Conservation (phyloP, 176 grass and related monocot genomes). For the Alopecurus myosuroides region DNA sequence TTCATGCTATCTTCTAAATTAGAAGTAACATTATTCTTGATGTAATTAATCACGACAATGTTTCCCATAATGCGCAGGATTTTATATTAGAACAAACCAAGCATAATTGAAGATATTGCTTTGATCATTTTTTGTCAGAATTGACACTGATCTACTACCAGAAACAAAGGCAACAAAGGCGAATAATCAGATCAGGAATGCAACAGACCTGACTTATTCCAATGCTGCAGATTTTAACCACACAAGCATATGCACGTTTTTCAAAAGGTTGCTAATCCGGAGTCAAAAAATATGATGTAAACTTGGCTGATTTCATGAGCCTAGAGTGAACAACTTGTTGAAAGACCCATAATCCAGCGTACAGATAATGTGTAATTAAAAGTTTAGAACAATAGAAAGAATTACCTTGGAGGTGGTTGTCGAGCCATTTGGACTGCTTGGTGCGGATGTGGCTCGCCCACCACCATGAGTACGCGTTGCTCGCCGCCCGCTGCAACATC, state of each 20-base stretch:
- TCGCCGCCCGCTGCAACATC: constrained; percentile 60
- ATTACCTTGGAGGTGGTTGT: constrained; percentile 55
- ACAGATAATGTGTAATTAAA: background rate
- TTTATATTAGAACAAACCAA: background rate
- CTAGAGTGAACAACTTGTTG: background rate
- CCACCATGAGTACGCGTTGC: constrained; percentile 66
- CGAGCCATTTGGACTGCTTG: constrained; percentile 73
- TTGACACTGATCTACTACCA: background rate
- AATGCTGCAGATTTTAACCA: background rate
- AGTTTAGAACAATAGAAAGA: background rate
- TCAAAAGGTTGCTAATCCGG: no score
- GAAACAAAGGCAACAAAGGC: background rate
- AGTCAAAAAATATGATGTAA: no score
- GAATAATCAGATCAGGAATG: background rate
- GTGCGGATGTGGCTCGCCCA: constrained; percentile 73
- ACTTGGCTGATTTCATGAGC: background rate
- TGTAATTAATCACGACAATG: background rate
- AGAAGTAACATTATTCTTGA: background rate
- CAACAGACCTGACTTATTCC: background rate
- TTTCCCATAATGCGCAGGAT: background rate
- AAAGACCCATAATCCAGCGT: background rate
- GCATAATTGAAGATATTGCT: background rate
- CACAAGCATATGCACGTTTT: background rate
- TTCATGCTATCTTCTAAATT: background rate
- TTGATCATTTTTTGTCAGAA: background rate